Evolutionary conservation across 2,329 filamentous ascomycete species (phyloP), one percentile per base, ranked within the genome.

Genomic region (Sclerotinia borealis): DNA sequence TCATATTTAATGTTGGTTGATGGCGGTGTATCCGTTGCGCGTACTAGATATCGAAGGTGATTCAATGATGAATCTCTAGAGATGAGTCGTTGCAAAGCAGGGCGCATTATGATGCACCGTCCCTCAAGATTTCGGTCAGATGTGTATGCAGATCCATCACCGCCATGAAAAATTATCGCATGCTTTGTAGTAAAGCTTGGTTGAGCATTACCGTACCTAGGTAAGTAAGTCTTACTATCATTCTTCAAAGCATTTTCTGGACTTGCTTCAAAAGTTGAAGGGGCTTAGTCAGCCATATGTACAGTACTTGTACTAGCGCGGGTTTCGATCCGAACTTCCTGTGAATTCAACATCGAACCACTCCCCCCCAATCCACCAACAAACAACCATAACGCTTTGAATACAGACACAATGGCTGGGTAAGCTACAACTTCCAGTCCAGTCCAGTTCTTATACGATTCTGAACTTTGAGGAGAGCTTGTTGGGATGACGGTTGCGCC

Each of bases 341-440:
- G 10, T 15, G 52, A 66, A 47, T 63, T 64, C 56, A 54, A 58
- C 36, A 56, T 64, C 52, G 37, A 59, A 58, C 63, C 59, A 64
- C 34, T 60, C 37, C 51, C 63, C 27, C 60, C 55, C 19, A 52
- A 60, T 60, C 31, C 36, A 29, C 36, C 60, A 52, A 43, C 27
- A 59, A 51, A 45, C 52, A 25, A 51, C 29, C 36, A 27, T 59
- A 43, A 59, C 47, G 34, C 45, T 45, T 43, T 13, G 34, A 68
- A 64, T 51, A 67, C 64, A 68, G 39, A 63, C 68, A 71, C 65
- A 72, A 72, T 72, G 71, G 69, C 72, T 71, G 72, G 72, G 73
- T 74, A 69, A 61, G 71, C 68, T 5, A 55, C 61, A 39, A 13
- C 2, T 25, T n/a, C n/a, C n/a, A n/a, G n/a, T n/a, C 19, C n/a